Evolutionary conservation across 495 filamentous ascomycete species (phyloP), one percentile per base, ranked within the genome.

Genomic region (Copromyces sp.): DNA sequence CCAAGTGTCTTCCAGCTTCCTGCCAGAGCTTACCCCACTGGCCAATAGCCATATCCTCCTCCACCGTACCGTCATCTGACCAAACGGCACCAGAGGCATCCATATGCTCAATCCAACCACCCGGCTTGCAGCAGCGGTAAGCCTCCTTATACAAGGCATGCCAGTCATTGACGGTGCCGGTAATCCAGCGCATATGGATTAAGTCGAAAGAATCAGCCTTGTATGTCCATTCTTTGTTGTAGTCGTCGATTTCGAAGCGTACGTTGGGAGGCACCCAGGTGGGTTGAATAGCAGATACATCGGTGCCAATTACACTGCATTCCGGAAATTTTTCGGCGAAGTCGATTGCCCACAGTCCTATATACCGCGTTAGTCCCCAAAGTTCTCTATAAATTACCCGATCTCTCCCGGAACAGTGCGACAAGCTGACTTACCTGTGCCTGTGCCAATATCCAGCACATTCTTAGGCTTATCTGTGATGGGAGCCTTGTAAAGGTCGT

Each of bases 391-490:
- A 5, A 5, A 3, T 42, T 11, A 16, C 24, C 40, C 1, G 16
- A 44, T 44, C 17, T 11, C 24, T 11, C 12, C 39, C 61, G 59
- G 8, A 59, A 7, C 5, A 44, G 16, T 8, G 41, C 5, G 5
- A 14, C 41, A 17, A 44, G 6, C 41, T 44, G 44, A 69, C 69
- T 69, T 71, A 79, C 81, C 82, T 72, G 81, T 83, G n/a, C 90
- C 90, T 2, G 90, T 92, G 29, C 91, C 91, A 41, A 92, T 78
- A 73, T 92, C 91, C 4, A 93, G 80, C 4, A 88, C 85, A 45
- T 84, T 86, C 75, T 88, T 68, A 32, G 73, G 40, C 9, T 86
- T 77, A 2, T 80, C 61, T 6, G 75, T 76, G 4, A 93, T 74
- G 4, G 90, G 90, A 0, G 90, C 86, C 3, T 87, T 79, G 75